A percentile compares a stretch with the other conserved stretches of the same genome.
phyloP scores from a whole-genome alignment of 2,329 filamentous ascomycete species.

The Diaporthe batatas region DNA sequence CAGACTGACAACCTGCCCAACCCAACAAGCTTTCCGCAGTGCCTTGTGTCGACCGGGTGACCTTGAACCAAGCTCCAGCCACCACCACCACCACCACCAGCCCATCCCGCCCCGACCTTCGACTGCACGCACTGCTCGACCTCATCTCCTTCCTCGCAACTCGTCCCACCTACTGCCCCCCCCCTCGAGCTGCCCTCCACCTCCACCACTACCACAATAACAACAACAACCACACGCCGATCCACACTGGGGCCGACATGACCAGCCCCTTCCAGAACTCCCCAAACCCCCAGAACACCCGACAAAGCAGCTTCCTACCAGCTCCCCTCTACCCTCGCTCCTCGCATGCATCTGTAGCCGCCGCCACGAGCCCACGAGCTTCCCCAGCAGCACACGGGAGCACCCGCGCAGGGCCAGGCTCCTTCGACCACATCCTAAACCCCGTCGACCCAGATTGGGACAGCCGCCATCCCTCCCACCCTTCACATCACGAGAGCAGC shows the following conservation, averaged over 20 bases:
- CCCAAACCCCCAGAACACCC: constrained; percentile 32
- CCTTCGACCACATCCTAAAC: constrained; percentile 70
- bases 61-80: constrained; percentile 33
- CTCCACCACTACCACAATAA: background rate
- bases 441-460: constrained; percentile 54
- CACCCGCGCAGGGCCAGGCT: constrained; percentile 46
- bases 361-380: constrained; percentile 53
- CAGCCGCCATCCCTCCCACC: background rate
- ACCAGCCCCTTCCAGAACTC: constrained; percentile 39
- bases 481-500: constrained; percentile 12
- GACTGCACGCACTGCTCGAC: background rate
- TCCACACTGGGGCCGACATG: constrained; percentile 35
- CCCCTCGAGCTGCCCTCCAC: background rate
- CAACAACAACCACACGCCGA: background rate
- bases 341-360: constrained; percentile 58
- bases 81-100: background rate
- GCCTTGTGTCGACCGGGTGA: constrained; percentile 26
- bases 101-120: constrained; percentile 14
- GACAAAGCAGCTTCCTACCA: constrained; percentile 30
- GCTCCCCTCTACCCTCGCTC: constrained; percentile 50
- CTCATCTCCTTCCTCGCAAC: background rate
- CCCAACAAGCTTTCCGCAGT: constrained; percentile 34
- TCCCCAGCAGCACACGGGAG: constrained; percentile 53
- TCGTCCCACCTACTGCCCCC: background rate
- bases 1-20: background rate